phyloP scores from a whole-genome alignment of 495 filamentous ascomycete species.

The Neurospora africana region DNA sequence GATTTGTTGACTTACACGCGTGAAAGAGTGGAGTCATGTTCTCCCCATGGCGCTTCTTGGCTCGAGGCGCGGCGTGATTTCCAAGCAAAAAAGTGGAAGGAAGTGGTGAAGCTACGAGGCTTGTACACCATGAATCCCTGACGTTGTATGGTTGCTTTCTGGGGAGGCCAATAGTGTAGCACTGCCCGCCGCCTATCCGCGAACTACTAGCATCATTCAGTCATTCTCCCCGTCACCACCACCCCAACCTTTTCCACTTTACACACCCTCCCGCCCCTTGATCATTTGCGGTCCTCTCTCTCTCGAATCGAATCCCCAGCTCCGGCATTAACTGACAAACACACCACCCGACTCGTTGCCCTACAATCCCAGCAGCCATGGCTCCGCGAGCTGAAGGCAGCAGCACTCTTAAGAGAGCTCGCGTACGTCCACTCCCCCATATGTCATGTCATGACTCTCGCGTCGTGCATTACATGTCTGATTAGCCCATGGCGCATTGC shows the following conservation, averaged over 20 bases:
- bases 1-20: not conserved
- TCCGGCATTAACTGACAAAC: not conserved
- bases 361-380: constrained; percentile 24
- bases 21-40: not conserved
- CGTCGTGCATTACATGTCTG: constrained; percentile 1
- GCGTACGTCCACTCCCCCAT: constrained; percentile 19
- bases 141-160: not conserved
- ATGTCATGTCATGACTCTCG: not conserved
- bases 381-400: constrained; percentile 44
- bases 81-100: not conserved
- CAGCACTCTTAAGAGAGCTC: constrained; percentile 44
- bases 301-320: not conserved
- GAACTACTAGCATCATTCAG: not conserved
- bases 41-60: not conserved
- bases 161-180: not conserved
- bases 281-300: not conserved
- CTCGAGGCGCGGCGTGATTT: not conserved
- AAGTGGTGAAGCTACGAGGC: not conserved
- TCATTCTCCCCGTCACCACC: not conserved
- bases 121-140: not conserved
- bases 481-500: constrained; percentile 1
- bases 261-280: not conserved
- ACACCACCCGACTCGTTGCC: not conserved
- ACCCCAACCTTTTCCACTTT: not conserved
- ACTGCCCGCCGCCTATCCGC: not conserved